These are phyloP conservation scores for Astragalus membranaceus DNA, from an alignment of 306 rosid species.

Conservation along the genomic window DNA sequence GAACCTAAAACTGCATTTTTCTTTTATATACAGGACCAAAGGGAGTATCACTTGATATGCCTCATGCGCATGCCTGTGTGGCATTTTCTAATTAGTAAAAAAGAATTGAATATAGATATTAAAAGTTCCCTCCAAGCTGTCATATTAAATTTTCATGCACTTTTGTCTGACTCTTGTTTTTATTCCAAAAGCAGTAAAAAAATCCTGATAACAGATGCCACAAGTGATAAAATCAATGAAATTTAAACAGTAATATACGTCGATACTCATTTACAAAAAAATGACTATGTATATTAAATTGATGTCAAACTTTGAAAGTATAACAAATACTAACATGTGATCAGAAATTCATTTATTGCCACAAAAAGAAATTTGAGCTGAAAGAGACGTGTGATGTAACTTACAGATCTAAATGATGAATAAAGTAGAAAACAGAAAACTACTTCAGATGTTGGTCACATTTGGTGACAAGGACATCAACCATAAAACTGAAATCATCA, in stretches of 20 bases:
- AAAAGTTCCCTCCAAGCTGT: background rate
- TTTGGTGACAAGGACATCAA: slow-evolving; percentile 6
- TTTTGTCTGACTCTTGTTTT: background rate
- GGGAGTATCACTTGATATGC: too few species aligned
- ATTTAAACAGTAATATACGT: background rate
- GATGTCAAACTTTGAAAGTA: background rate
- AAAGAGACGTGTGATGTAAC: background rate
- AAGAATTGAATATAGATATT: background rate
- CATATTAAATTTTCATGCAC: background rate
- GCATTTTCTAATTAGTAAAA: too few species aligned
- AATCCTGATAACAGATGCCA: background rate
- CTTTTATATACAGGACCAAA: too few species aligned
- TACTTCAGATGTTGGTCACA: slow-evolving; percentile 18
- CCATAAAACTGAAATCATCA: slow-evolving; percentile 19
- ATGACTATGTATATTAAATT: background rate
- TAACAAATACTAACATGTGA: background rate
- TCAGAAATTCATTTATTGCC: slow-evolving; percentile 2
- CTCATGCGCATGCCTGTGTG: too few species aligned
- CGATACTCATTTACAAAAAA: background rate
- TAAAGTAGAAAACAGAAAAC: slow-evolving; percentile 1
- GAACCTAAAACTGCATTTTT: too few species aligned
- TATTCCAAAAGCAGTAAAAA: background rate
- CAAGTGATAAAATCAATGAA: background rate
- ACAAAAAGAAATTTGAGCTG: slow-evolving; percentile 11
- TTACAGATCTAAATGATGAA: slow-evolving; percentile 7